Conservation (phyloP, 768 basidiomycete species). For the Suillus placidus region DNA sequence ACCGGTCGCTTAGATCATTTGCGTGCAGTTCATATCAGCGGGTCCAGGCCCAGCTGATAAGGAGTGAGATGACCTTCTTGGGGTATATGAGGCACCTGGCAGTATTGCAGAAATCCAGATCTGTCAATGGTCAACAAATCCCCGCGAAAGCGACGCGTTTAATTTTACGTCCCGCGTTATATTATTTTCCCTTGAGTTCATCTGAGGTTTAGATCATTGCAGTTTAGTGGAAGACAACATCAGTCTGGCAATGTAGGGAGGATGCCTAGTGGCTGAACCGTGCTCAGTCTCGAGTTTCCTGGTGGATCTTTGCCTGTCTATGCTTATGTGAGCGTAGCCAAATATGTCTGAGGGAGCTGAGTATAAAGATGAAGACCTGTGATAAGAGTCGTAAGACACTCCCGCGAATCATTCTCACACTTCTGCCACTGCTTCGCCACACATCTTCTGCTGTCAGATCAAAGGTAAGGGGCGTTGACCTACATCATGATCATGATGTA, state of each 20-base stretch:
- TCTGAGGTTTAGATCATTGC: neutral
- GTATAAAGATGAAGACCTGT: neutral
- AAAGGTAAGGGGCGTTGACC: conserved; percentile 4
- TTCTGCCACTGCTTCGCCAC: conserved; percentile 8
- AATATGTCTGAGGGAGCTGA: neutral
- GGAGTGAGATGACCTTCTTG: conserved; percentile 3
- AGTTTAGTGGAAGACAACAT: neutral
- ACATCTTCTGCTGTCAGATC: conserved; percentile 2
- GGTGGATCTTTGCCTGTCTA: neutral
- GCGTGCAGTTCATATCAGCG: neutral
- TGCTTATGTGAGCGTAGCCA: conserved; percentile 3
- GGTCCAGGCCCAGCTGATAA: conserved; percentile 7
- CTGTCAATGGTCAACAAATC: neutral
- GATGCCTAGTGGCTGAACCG: neutral
- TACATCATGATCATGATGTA: conserved; percentile 7
- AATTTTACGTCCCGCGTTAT: conserved; percentile 6
- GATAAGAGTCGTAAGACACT: conserved; percentile 4
- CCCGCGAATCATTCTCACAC: conserved; percentile 9
- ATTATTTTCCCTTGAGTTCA: neutral
- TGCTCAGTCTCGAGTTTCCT: neutral
- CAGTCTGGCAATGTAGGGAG: neutral
- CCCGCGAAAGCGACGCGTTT: conserved; percentile 6
- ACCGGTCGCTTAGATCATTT: neutral
- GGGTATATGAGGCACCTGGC: neutral
- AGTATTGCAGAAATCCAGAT: neutral